Conservation (phyloP, 1,139 yeast genomes). For the Pichia sp. region DNA sequence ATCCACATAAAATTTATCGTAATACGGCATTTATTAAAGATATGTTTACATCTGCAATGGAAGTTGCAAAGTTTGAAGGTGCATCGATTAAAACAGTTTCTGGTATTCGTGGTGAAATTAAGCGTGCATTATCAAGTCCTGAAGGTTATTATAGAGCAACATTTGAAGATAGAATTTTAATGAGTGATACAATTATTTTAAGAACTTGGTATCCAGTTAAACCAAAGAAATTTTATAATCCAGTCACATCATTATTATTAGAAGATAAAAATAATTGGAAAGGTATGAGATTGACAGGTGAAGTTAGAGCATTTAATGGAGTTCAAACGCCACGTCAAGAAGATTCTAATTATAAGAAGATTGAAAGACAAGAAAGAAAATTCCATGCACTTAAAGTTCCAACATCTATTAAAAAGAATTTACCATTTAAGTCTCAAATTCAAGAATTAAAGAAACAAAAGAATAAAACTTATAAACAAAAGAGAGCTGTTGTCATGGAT, state of each 20-base stretch:
- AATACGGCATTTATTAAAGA: conserved; percentile 96
- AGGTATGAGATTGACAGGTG: conserved; percentile 95
- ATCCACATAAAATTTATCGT: conserved; percentile 87
- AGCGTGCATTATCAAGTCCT: conserved; percentile 87
- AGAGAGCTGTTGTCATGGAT: conserved; percentile 88
- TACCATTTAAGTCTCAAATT: conserved; percentile 90
- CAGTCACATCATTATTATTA: conserved; percentile 83
- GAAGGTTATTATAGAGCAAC: conserved; percentile 99
- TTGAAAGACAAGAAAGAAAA: conserved; percentile 80
- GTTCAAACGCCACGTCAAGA: conserved; percentile 48
- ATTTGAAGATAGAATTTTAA: conserved; percentile 87
- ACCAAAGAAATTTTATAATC: conserved; percentile 87
- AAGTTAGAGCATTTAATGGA: conserved; percentile 72
- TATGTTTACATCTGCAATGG: conserved; percentile 88
- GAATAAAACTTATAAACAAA: conserved; percentile 75
- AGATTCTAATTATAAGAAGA: conserved; percentile 66
- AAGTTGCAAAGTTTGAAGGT: conserved; percentile 97
- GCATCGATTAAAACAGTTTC: conserved; percentile 94
- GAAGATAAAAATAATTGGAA: conserved; percentile 79
- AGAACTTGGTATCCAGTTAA: conserved; percentile 97
- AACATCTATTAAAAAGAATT: conserved; percentile 59
- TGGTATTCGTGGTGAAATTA: conserved; percentile 96
- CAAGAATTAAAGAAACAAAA: conserved; percentile 83
- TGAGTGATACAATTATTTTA: conserved; percentile 83
- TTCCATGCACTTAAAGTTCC: conserved; percentile 89